A percentile compares a stretch with the other conserved stretches of the same genome.
phyloP scores from a whole-genome alignment of 2,329 filamentous ascomycete genomes.

The Xylariaceae sp. region DNA sequence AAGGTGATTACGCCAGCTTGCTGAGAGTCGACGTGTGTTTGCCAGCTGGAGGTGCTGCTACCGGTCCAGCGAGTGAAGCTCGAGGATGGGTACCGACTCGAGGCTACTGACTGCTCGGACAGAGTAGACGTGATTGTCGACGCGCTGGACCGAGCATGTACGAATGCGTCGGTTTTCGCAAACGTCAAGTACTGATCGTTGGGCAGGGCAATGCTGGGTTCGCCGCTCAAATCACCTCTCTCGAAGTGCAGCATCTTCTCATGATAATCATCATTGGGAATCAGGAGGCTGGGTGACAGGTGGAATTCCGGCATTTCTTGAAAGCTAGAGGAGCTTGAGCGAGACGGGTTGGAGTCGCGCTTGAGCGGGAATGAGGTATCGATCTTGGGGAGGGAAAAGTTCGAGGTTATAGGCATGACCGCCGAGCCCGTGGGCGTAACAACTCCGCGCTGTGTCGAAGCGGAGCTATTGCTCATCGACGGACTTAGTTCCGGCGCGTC shows the following conservation, averaged over 20 bases:
- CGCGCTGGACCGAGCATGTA: conserved; percentile 46
- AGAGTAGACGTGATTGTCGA: conserved; percentile 49
- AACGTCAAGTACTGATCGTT: conserved; percentile 34
- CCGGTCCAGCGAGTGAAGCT: conserved; percentile 50
- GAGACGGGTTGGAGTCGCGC: conserved; percentile 35
- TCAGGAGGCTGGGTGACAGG: conserved; percentile 57
- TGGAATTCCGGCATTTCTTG: conserved; percentile 55
- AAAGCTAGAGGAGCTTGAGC: conserved; percentile 49
- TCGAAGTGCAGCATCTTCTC: conserved; percentile 46
- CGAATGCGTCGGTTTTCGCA: conserved; percentile 31
- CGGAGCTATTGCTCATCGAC: conserved; percentile 40
- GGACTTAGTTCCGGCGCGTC: conserved; percentile 47
- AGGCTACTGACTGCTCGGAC: conserved; percentile 40
- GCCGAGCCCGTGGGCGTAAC: conserved; percentile 38
- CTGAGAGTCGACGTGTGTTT: conserved; percentile 18
- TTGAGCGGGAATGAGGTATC: conserved; percentile 32
- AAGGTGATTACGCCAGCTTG: conserved; percentile 11
- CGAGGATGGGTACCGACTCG: conserved; percentile 48
- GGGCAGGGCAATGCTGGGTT: conserved; percentile 18
- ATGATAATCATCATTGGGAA: conserved; percentile 56
- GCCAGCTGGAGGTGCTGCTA: conserved; percentile 41
- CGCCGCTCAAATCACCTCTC: conserved; percentile 21
- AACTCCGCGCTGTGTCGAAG: conserved; percentile 38
- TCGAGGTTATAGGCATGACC: conserved; percentile 36
- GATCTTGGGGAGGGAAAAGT: conserved; percentile 47